Evolutionary conservation across 192 early-diverging fungal species (phyloP).

Genomic region (Haplosporangium gracile): DNA sequence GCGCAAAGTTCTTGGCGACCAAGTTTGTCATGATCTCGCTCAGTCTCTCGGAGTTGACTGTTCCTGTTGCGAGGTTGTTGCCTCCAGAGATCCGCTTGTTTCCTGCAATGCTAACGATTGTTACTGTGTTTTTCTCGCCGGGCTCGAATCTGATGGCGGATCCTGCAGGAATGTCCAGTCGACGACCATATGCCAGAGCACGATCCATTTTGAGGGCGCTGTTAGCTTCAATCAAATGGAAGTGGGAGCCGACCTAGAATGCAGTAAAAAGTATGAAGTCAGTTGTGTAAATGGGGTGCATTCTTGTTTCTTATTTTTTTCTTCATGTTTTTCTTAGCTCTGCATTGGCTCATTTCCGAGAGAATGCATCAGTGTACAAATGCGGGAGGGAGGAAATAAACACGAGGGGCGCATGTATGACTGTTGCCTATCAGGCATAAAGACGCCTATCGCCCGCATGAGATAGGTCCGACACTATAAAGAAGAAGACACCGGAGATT

Average conservation of each 20-base stretch:
- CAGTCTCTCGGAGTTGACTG: slow-evolving; percentile 66
- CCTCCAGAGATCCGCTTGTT: slow-evolving; percentile 85
- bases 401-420: background rate
- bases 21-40: slow-evolving; percentile 69
- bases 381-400: background rate
- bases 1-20: slow-evolving; percentile 68
- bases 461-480: background rate
- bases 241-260: slow-evolving; percentile 91
- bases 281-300: background rate
- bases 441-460: background rate
- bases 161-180: slow-evolving; percentile 94
- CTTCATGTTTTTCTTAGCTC: too few species aligned
- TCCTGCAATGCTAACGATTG: slow-evolving; percentile 88
- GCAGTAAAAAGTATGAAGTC: background rate
- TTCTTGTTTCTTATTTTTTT: background rate
- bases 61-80: slow-evolving; percentile 84
- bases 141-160: slow-evolving; percentile 97
- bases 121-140: slow-evolving; percentile 89
- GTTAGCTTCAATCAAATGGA: slow-evolving; percentile 97
- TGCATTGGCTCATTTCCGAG: too few species aligned
- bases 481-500: background rate
- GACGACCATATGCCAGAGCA: slow-evolving; percentile 81
- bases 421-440: background rate
- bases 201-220: slow-evolving; percentile 87
- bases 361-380: background rate